These are phyloP conservation scores for Rhodotorula sphaerocarpa DNA, from an alignment of 768 basidiomycete genomes.

Conservation along the genomic window DNA sequence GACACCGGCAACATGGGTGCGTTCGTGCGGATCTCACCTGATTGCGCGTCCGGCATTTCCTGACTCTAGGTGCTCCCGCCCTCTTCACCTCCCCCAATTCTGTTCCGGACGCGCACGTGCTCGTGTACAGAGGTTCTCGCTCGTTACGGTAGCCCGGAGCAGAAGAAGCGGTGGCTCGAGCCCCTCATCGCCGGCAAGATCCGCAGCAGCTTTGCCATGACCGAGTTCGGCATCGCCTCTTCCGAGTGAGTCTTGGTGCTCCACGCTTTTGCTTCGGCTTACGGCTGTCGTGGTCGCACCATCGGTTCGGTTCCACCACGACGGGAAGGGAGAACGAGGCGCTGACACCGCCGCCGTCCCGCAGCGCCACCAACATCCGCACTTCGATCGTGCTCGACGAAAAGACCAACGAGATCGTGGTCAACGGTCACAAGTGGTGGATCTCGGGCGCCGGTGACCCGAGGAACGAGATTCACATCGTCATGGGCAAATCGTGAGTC, in stretches of 20 bases:
- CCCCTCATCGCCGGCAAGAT: conserved; percentile 88
- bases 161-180: conserved; percentile 80
- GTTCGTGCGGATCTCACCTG: no score
- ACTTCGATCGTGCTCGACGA: conserved; percentile 61
- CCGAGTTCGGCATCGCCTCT: conserved; percentile 62
- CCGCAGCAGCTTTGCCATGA: conserved; percentile 93
- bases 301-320: conserved; percentile 42
- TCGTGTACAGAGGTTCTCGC: conserved; percentile 78
- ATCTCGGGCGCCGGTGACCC: conserved; percentile 96
- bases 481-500: conserved; percentile 62
- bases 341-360: conserved; percentile 67
- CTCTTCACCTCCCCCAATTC: background rate
- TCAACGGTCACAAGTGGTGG: conserved; percentile 99
- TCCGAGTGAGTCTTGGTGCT: conserved; percentile 24
- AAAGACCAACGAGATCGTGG: conserved; percentile 78
- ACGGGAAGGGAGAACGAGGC: no score
- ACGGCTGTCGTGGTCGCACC: no score
- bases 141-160: conserved; percentile 79
- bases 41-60: background rate
- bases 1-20: conserved; percentile 54
- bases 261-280: no score
- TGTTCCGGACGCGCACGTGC: background rate
- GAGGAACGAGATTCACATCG: conserved; percentile 75
- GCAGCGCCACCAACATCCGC: conserved; percentile 88
- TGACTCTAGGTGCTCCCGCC: no score